phyloP scores from a whole-genome alignment of 2,329 filamentous ascomycete species.

The Dryadomyces sulphureus region DNA sequence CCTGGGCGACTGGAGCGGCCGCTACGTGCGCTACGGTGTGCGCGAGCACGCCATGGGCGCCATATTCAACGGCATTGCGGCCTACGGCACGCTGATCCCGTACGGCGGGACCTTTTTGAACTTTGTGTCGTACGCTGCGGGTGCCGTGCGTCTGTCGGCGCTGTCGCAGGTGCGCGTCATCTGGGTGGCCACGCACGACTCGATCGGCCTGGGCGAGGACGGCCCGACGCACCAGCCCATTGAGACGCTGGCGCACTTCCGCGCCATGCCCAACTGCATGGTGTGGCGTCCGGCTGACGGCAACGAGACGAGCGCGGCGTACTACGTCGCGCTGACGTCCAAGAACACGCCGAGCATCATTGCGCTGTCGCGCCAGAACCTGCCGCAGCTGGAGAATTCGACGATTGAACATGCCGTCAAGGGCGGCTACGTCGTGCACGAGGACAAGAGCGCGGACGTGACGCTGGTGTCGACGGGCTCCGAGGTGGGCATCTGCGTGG shows the following conservation, averaged over 20 bases:
- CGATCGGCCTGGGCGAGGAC: conserved; percentile 96
- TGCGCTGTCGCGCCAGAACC: conserved; percentile 92
- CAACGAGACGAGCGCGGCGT: conserved; percentile 95
- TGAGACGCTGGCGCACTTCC: conserved; percentile 96
- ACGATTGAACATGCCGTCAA: conserved; percentile 79
- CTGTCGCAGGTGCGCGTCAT: conserved; percentile 83
- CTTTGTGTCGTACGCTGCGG: conserved; percentile 96
- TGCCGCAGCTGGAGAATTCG: conserved; percentile 92
- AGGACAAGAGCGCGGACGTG: conserved; percentile 69
- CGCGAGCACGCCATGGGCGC: conserved; percentile 87
- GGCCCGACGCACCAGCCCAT: conserved; percentile 98
- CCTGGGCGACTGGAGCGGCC: conserved; percentile 73
- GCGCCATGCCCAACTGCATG: conserved; percentile 96
- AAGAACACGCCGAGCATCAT: conserved; percentile 85
- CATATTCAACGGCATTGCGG: conserved; percentile 88
- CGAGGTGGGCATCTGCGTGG: conserved; percentile 85
- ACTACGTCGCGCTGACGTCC: conserved; percentile 86
- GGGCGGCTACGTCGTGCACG: conserved; percentile 85
- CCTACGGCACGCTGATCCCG: conserved; percentile 89
- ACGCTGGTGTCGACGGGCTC: conserved; percentile 92
- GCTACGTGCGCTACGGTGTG: conserved; percentile 87
- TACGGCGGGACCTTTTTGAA: conserved; percentile 96
- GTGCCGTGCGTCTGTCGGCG: conserved; percentile 84
- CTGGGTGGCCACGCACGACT: conserved; percentile 97
- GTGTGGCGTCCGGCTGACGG: conserved; percentile 98